Base-by-base conservation (phyloP, 1,139 yeast genomes). In the Geotrichum candidum region DNA sequence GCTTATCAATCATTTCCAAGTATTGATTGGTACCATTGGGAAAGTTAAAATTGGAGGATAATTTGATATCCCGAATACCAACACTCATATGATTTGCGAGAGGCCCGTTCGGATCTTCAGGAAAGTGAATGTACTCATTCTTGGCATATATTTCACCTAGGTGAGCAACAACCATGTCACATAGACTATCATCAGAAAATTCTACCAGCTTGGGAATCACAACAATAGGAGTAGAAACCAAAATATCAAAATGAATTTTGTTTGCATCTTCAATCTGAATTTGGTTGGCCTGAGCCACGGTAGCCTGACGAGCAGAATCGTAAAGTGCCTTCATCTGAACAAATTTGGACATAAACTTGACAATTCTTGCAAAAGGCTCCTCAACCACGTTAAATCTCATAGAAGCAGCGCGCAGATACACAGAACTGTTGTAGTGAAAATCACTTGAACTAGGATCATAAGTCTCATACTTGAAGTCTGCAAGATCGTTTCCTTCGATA, bases 261-360 rank as follows among this genome's bases (percentile, higher is more conserved):
- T 77, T 82, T 0, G 88, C 84, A 65, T 79, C 80, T 61, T 87
- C 86, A 59, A 87, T 83, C 68, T 82, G 88, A 58, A 87, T 83
- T 68, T 82, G 88, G 61, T 77, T 81, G 1, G 92, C 91, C 65
- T 83, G 85, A 62, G 83, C 79, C 70, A 85, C 78, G 0, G 98
- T 97, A 13, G 92, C 90, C 68, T 88, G 90, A 65, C 99, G 82
- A 0, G 98, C 96, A 22, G 83, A 78, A 69, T 94, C 99, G 72
- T 88, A 94, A 18, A 92, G 80, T 1, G 85, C 84, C 73, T 94
- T 94, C 97, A 94, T 90, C 68, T 83, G 83, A 64, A 85, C 87
- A 70, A 95, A 89, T 68, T 88, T 88, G 66, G 84, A 84, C 68
- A 90, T 76, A 69, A 85, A 92, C 41, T 82, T 80, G 53, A 88